Evolutionary conservation across 345 rosid species (phyloP).

Genomic region (Kandelia obovata): DNA sequence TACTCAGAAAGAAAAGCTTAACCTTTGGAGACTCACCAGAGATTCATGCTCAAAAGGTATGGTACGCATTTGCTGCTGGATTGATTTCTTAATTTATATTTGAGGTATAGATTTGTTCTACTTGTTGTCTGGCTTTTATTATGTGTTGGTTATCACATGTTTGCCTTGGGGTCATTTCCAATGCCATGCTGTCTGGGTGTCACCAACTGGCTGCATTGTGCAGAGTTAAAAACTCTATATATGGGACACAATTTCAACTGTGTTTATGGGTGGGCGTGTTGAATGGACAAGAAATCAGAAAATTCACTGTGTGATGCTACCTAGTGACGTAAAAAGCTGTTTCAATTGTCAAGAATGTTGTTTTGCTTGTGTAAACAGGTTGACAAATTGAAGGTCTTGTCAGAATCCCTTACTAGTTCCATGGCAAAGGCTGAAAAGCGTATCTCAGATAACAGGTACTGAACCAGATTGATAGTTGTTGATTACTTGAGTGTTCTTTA

Average conservation of each 20-base stretch:
- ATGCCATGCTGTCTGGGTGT: constrained; percentile 12
- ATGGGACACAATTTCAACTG: background rate
- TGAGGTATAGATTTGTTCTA: background rate
- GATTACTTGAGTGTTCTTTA: background rate
- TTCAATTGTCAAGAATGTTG: background rate
- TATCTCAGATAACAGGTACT: constrained; percentile 71
- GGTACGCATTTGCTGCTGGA: background rate
- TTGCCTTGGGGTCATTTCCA: background rate
- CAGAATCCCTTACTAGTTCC: constrained; percentile 86
- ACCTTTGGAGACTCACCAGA: constrained; percentile 83
- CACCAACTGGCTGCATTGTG: constrained; percentile 8
- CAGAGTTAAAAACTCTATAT: background rate
- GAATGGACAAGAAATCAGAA: background rate
- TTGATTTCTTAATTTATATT: background rate
- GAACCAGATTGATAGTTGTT: background rate
- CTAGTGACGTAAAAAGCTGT: constrained; percentile 1
- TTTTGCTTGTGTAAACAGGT: constrained; percentile 44
- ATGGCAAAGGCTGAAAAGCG: constrained; percentile 82
- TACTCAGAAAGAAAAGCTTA: constrained; percentile 59
- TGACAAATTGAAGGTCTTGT: constrained; percentile 86
- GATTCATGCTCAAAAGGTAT: constrained; percentile 90
- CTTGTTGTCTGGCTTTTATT: constrained; percentile 4
- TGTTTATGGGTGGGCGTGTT: background rate
- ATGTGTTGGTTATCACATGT: constrained; percentile 7
- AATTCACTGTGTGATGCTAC: background rate